A percentile compares a stretch with the other conserved stretches of the same genome.
Evolutionary conservation across 768 basidiomycete species (phyloP).

Genomic region (Leccinum rimulosum): DNA sequence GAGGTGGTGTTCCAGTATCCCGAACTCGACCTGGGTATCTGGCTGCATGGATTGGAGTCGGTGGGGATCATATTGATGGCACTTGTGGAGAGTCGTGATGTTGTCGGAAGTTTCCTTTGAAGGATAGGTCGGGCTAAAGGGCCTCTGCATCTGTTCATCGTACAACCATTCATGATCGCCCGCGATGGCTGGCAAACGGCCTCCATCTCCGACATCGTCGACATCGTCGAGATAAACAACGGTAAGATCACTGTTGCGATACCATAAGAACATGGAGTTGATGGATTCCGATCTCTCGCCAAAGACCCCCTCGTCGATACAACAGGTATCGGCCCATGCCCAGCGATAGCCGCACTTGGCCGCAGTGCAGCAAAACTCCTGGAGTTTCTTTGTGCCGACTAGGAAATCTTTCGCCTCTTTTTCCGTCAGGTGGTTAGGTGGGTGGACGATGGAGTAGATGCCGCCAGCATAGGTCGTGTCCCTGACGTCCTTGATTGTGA

Average conservation of each 20-base stretch:
- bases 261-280: conserved; percentile 31
- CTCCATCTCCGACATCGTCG: conserved; percentile 18
- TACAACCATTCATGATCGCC: conserved; percentile 13
- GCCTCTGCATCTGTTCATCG: conserved; percentile 14
- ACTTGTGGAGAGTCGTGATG: conserved; percentile 10
- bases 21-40: conserved; percentile 25
- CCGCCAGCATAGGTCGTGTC: conserved; percentile 1
- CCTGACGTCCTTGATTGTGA: conserved; percentile 17
- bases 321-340: conserved; percentile 32
- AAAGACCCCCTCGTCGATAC: conserved; percentile 24
- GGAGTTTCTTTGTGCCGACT: conserved; percentile 21
- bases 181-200: conserved; percentile 6
- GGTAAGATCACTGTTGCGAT: conserved; percentile 24
- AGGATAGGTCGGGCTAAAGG: conserved; percentile 10
- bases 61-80: background rate
- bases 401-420: background rate
- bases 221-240: conserved; percentile 30
- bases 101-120: background rate
- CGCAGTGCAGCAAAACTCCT: conserved; percentile 28
- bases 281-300: conserved; percentile 28
- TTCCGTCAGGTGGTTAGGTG: background rate
- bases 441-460: conserved; percentile 17
- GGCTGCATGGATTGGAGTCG: conserved; percentile 9
- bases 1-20: conserved; percentile 12
- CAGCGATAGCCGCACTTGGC: conserved; percentile 32